Percentiles rank a stretch among this genome's conserved stretches.
These are phyloP conservation scores for Scedosporium aurantiacum DNA, from an alignment of 2,329 filamentous ascomycete genomes.

Conservation along the genomic window DNA sequence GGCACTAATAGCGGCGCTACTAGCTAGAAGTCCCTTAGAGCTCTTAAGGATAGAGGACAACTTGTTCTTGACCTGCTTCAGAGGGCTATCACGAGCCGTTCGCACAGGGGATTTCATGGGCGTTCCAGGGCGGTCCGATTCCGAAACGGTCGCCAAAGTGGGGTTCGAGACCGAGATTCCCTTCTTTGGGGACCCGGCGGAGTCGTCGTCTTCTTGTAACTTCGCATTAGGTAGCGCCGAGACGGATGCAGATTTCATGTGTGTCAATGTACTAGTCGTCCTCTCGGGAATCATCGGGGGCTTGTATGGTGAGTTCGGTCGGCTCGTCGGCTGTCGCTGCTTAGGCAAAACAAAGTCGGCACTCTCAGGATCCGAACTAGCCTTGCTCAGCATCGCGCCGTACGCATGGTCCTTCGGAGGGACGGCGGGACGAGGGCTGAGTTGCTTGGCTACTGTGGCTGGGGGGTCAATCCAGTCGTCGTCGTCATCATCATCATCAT, in stretches of 20 bases:
- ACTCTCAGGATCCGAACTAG: neutral
- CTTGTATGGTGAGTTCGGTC: constrained; percentile 24
- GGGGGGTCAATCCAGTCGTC: constrained; percentile 55
- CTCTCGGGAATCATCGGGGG: constrained; percentile 18
- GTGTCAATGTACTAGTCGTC: constrained; percentile 26
- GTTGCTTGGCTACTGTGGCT: constrained; percentile 12
- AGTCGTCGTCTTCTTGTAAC: constrained; percentile 13
- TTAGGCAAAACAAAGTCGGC: constrained; percentile 28
- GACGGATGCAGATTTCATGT: constrained; percentile 54
- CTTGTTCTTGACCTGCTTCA: constrained; percentile 88
- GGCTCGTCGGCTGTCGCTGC: constrained; percentile 22
- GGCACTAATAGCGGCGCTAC: constrained; percentile 54
- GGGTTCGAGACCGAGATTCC: constrained; percentile 49
- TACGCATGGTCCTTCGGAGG: neutral
- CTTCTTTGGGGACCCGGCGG: constrained; percentile 41
- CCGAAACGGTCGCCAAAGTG: constrained; percentile 35
- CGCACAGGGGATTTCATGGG: constrained; percentile 46
- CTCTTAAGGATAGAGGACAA: constrained; percentile 83
- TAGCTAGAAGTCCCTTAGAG: constrained; percentile 76
- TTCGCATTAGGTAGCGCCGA: constrained; percentile 24
- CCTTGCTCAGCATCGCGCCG: neutral
- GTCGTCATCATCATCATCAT: constrained; percentile 35
- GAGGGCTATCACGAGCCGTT: constrained; percentile 57
- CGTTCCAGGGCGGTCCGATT: constrained; percentile 31
- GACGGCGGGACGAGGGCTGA: neutral